Evolutionary conservation across 1,284 basidiomycete genomes (phyloP).

Genomic region (Naganishia albida): DNA sequence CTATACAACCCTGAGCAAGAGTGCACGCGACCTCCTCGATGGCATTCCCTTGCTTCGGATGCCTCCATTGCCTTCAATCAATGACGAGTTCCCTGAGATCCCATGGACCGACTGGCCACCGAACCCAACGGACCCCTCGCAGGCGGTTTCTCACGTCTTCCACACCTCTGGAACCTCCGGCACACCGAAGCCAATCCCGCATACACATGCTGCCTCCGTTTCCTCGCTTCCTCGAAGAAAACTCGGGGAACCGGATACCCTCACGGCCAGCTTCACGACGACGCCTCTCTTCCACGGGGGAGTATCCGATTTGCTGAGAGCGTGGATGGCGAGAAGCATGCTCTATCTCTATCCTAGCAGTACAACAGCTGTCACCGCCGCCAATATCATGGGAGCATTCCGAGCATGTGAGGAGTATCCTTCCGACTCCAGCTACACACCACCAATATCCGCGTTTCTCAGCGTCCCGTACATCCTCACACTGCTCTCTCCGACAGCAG

Average conservation of each 20-base stretch:
- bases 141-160: slow-evolving; percentile 51
- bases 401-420: slow-evolving; percentile 37
- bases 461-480: slow-evolving; percentile 54
- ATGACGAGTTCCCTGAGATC: neutral
- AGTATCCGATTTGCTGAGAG: slow-evolving; percentile 53
- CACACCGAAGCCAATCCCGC: slow-evolving; percentile 52
- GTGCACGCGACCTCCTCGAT: slow-evolving; percentile 21
- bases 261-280: slow-evolving; percentile 52
- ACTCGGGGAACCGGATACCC: slow-evolving; percentile 28
- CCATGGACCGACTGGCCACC: slow-evolving; percentile 4
- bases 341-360: slow-evolving; percentile 54
- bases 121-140: slow-evolving; percentile 24
- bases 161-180: slow-evolving; percentile 55
- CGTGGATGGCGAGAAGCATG: slow-evolving; percentile 52
- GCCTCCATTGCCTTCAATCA: slow-evolving; percentile 6
- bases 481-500: slow-evolving; percentile 43
- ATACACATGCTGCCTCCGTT: slow-evolving; percentile 41
- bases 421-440: slow-evolving; percentile 1
- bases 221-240: slow-evolving; percentile 44
- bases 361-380: slow-evolving; percentile 47
- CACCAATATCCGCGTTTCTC: slow-evolving; percentile 38
- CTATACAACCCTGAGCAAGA: slow-evolving; percentile 42
- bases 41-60: slow-evolving; percentile 20
- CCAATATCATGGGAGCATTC: slow-evolving; percentile 46
- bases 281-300: slow-evolving; percentile 57